Percentiles rank a stretch among this genome's conserved stretches.
Conservation (phyloP, 345 rosid genomes). For the Capsella bursapastoris region DNA sequence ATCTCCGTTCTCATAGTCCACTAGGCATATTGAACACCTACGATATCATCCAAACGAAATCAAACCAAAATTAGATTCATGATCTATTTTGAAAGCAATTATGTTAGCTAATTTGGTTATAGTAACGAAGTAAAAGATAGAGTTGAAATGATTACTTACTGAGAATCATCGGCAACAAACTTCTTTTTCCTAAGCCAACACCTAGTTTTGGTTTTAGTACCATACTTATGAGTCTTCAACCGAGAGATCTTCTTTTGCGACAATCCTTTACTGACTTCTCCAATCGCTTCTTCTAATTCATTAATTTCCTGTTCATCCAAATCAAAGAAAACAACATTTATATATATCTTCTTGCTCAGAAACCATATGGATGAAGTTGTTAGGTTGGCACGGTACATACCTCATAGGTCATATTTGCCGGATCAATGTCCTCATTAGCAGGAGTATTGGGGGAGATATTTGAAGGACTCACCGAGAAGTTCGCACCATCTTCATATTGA, state of each 20-base stretch:
- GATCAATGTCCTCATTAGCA: constrained; percentile 10
- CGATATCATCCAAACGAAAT: not conserved
- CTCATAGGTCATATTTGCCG: constrained; percentile 36
- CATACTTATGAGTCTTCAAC: constrained; percentile 21
- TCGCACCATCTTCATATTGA: constrained; percentile 10
- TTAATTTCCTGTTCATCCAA: constrained; percentile 33
- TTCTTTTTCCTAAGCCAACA: constrained; percentile 24
- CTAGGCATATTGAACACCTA: constrained; percentile 41
- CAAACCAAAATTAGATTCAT: not conserved
- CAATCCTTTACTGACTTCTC: constrained; percentile 23
- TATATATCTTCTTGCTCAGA: not conserved
- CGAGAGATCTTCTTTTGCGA: not conserved
- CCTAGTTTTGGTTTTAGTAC: constrained; percentile 1
- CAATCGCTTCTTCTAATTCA: constrained; percentile 33
- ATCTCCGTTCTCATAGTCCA: constrained; percentile 24
- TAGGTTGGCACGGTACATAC: constrained; percentile 14
- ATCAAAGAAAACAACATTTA: not conserved
- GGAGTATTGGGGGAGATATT: not conserved
- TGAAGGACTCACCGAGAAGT: not conserved
- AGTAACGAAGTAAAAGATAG: not conserved
- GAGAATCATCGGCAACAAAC: constrained; percentile 20
- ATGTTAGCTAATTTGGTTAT: not conserved
- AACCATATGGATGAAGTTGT: not conserved
- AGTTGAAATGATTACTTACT: constrained; percentile 22
- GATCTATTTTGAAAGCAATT: not conserved